Evolutionary conservation across 306 rosid genomes (phyloP), one percentile per base, ranked within the genome.

Genomic region (Bauhinia variegata): DNA sequence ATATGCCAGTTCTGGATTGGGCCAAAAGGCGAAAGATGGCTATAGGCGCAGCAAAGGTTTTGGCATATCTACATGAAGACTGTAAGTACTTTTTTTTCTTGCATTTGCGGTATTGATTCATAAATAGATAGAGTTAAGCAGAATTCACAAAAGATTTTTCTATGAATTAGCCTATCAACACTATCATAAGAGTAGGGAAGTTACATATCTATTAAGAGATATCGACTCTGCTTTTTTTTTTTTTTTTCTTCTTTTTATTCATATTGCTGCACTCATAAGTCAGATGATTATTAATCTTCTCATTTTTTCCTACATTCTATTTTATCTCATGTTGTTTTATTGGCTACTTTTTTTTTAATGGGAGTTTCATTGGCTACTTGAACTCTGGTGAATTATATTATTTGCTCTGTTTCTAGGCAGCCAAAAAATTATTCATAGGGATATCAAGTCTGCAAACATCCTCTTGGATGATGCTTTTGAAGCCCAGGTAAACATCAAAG

Each of bases 371-470:
- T n/a, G n/a, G n/a, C 28, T 23, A 36, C 13, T 41, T 64, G 49
- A 54, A 13, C 36, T 61, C 66, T 23, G 70, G 11, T 60, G 34
- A 50, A 59, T 13, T 72, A 6, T 61, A 52, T 46, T 23, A 75
- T 78, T 31, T 63, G 58, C 46, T 69, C 19, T 73, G 71, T 74
- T 63, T 74, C 46, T 66, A 95, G 99, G 99, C 77, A 86, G 80
- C 76, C 99, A 97, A 52, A 95, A 67, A 75, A 90, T 95, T 67
- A 95, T 95, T 74, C 97, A 95, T 76, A 79, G 97, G 80, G 99
- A 95, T 73, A 95, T 95, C 48, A 95, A 90, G 75, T 90, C 99
- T 0, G 85, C 97, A 7, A 95, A 95, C 72, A 95, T 95, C 76
- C 91, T 95, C 19, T 63, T 95, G 79, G 97, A 90, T 77, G 71